Evolutionary conservation across 306 rosid species (phyloP), one percentile per base, ranked within the genome.

Genomic region (Vigna hirtella): DNA sequence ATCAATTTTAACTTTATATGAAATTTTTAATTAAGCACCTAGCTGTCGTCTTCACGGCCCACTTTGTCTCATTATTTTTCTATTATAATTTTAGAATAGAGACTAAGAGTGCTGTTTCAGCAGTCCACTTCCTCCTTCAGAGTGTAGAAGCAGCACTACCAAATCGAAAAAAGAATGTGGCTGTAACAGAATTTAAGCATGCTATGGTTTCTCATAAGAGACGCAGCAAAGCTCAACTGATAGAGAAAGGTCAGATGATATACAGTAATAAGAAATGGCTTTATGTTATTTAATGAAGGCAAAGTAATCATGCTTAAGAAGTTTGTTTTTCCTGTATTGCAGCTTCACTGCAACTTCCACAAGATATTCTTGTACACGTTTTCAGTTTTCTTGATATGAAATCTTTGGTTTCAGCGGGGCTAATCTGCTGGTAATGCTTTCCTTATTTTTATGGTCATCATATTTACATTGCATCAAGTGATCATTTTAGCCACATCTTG

Each of bases 161-260:
- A 5, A 92, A 89, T 82, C 97, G 91, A 72, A 94, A 92, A 85
- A 90, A 74, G 85, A 89, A 85, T 79, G 70, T 83, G 70, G 97
- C 92, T 48, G 74, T 86, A 24, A 82, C 82, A 30, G 97, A 92
- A 83, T 94, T 83, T 79, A 94, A 89, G 85, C 89, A 85, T 14
- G 91, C 97, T 26, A 94, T 92, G 84, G 86, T 94, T 70, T 86
- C 90, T 86, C 89, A 88, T 52, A 94, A 88, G 85, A 89, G 97
- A 74, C 87, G 89, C 47, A 14, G 51, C 79, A 92, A 90, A 84
- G 76, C 86, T 43, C 86, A 57, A 65, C 93, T 74, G 58, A 84
- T 83, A 88, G 89, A 80, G 81, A 67, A 77, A 53, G 95, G 97
- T 94, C 50, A 78, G 72, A 62, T 32, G 43, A 8, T 26, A 78